These are phyloP conservation scores for Aphanomyces invadans DNA, from an alignment of 352 stramenopile species.

Conservation along the genomic window DNA sequence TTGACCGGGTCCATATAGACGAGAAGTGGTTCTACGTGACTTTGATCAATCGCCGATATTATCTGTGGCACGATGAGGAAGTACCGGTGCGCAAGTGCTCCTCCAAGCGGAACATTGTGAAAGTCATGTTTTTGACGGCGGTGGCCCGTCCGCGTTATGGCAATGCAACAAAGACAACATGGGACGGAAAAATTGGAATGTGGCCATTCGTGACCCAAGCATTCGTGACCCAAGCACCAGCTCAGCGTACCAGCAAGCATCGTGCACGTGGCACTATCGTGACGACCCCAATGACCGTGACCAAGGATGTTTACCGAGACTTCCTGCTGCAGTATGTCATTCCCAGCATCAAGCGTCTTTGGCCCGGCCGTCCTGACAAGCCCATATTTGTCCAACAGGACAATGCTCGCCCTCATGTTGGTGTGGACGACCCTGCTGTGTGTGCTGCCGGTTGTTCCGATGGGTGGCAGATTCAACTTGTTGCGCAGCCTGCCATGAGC, in stretches of 20 bases:
- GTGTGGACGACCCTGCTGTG: background rate
- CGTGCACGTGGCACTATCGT: background rate
- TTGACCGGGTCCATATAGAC: slow-evolving; percentile 4
- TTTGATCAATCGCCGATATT: background rate
- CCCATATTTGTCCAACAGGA: background rate
- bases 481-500: background rate
- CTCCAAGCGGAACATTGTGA: slow-evolving; percentile 6
- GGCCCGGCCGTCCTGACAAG: background rate
- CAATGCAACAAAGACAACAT: background rate
- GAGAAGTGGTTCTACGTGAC: slow-evolving; percentile 16
- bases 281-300: background rate
- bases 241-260: background rate
- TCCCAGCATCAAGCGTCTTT: background rate
- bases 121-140: slow-evolving; percentile 12
- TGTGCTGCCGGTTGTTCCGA: background rate
- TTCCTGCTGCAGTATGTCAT: background rate
- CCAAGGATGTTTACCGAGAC: background rate
- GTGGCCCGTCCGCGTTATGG: background rate
- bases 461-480: background rate
- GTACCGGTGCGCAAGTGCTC: background rate
- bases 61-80: slow-evolving; percentile 1
- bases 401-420: slow-evolving; percentile 4
- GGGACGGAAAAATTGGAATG: slow-evolving; percentile 1
- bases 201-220: background rate
- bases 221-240: background rate